These are phyloP conservation scores for Suhomyces pyralidae DNA, from an alignment of 805 yeast genomes.

Conservation along the genomic window DNA sequence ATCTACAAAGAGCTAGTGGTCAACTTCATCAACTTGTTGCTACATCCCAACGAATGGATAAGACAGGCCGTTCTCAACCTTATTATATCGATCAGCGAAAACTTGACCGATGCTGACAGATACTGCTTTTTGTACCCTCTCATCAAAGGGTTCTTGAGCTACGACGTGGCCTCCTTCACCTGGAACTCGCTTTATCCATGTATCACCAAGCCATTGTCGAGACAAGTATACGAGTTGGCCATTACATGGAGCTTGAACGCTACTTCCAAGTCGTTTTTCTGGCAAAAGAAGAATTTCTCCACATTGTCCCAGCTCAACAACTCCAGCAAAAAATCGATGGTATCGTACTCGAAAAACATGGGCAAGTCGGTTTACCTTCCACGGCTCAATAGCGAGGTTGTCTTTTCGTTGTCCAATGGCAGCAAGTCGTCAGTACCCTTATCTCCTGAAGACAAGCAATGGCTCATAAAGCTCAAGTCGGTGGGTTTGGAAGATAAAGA, in stretches of 20 bases:
- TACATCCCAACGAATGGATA: constrained; percentile 89
- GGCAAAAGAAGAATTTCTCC: constrained; percentile 51
- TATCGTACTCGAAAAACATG: constrained; percentile 31
- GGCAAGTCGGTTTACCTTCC: constrained; percentile 37
- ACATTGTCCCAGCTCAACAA: constrained; percentile 13
- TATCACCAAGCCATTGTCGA: constrained; percentile 63
- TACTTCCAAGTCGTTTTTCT: constrained; percentile 63
- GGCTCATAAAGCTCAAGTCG: constrained; percentile 68
- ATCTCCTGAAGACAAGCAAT: constrained; percentile 62
- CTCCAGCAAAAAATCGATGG: constrained; percentile 15
- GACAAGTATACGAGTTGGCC: constrained; percentile 60
- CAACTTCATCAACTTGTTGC: constrained; percentile 48
- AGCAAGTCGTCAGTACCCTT: constrained; percentile 27
- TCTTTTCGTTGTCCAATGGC: constrained; percentile 10
- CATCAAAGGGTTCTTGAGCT: constrained; percentile 68
- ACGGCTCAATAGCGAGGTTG: constrained; percentile 9
- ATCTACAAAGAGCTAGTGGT: constrained; percentile 35
- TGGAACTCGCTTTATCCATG: constrained; percentile 68
- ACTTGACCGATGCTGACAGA: constrained; percentile 69
- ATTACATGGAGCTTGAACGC: constrained; percentile 70
- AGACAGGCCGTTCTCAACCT: constrained; percentile 64
- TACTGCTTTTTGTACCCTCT: constrained; percentile 83
- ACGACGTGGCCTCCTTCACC: constrained; percentile 67
- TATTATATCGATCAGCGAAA: constrained; percentile 58
- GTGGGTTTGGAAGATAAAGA: constrained; percentile 74